Base-by-base conservation (phyloP, 1,139 yeast genomes). In the Debaryomycetaceae sp. region DNA sequence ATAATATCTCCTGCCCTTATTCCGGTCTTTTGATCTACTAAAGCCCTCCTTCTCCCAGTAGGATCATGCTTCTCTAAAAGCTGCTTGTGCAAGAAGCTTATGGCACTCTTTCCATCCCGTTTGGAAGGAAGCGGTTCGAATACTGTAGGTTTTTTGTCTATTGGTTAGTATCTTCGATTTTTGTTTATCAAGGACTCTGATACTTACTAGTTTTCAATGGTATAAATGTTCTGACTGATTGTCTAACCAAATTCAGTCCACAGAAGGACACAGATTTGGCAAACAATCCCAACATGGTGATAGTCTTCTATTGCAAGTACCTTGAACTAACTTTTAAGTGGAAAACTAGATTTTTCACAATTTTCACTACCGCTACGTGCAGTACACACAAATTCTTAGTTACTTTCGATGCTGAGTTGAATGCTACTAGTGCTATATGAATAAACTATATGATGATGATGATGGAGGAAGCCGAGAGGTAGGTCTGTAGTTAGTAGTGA, bases 1-100 rank as follows among this genome's bases (percentile, higher is more conserved):
- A 89, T 80, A 32, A 87, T 74, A 59, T 89, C 97, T 7, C 96
- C 97, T 1, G 95, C 77, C 46, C 86, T 74, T 33, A 88, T 67
- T n/a, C 79, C 76, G 41, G 72, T 71, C 15, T 50, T 46, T 42
- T 66, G 67, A 43, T 74, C 70, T 17, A 88, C 68, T 40, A 87
- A 67, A n/a, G 75, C 73, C 46, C 84, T 69, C 68, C 91, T 83
- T 65, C 76, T 70, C 6, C 92, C 94, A 5, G 77, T 67, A 17
- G 91, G 86, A 58, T 89, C 97, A 49, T 83, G 76, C 48, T 74
- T 76, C 22, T 67, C 60, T 37, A 73, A 67, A 41, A 82, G 73
- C 43, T 77, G 72, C 44, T 71, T 59, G 43, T 76, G 75, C 40
- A 80, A 63, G 48, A 65, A 75, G 7, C 67, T 55, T 60, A 81